Percentiles rank a stretch among this genome's conserved stretches.
Conservation (phyloP, 2,329 filamentous ascomycete genomes). For the Ophiosphaerella narmari region DNA sequence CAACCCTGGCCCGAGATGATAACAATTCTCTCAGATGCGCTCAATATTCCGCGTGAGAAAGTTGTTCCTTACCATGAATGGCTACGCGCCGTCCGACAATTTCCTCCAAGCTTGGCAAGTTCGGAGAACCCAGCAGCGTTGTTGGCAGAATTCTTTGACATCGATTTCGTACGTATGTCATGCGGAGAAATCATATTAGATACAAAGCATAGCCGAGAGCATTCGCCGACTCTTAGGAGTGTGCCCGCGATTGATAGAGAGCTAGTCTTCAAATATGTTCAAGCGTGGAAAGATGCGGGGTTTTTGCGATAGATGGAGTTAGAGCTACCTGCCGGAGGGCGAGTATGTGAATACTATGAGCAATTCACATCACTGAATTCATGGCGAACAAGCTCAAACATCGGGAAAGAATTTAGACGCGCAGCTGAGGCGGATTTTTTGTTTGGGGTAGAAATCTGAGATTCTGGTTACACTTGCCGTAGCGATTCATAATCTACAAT, state of each 20-base stretch:
- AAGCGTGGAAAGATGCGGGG: constrained; percentile 14
- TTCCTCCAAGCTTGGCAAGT: constrained; percentile 4
- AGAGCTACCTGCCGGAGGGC: too few species aligned
- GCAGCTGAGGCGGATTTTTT: too few species aligned
- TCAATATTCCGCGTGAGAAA: constrained; percentile 24
- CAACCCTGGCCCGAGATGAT: constrained; percentile 50
- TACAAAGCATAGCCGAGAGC: constrained; percentile 38
- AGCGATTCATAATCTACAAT: too few species aligned
- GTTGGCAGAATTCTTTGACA: constrained; percentile 40
- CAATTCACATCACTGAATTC: too few species aligned
- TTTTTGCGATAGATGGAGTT: constrained; percentile 2
- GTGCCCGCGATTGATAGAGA: constrained; percentile 9
- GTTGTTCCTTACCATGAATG: constrained; percentile 49
- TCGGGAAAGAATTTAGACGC: too few species aligned
- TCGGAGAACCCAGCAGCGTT: constrained; percentile 38
- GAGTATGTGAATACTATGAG: too few species aligned
- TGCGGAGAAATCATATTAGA: constrained; percentile 52
- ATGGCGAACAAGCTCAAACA: too few species aligned
- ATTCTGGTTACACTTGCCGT: too few species aligned
- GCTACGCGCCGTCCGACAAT: constrained; percentile 42
- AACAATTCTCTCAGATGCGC: constrained; percentile 34
- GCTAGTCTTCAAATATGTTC: constrained; percentile 10
- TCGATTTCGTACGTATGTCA: constrained; percentile 49
- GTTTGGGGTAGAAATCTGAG: too few species aligned
- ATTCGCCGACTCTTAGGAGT: constrained; percentile 44